Evolutionary conservation across 2,329 filamentous ascomycete genomes (phyloP), one percentile per base, ranked within the genome.

Genomic region (Fusarium tupiense): DNA sequence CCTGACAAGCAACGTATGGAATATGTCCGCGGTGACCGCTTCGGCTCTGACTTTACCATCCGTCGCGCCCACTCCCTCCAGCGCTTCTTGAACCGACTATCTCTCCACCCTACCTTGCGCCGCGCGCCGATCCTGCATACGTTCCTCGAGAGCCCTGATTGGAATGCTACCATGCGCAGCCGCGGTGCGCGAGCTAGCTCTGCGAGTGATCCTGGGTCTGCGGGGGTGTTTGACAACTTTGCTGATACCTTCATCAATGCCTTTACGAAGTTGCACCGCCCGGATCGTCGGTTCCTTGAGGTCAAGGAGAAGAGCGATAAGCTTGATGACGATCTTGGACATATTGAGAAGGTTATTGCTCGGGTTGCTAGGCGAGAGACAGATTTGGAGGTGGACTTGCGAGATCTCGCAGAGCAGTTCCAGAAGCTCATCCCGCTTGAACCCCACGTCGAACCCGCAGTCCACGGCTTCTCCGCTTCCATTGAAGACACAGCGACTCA

Each of bases 1-100:
- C 96, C 96, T 61, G 96, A 98, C 85, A 99, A 98, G 88, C 96
- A 98, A 87, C 97, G 97, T 84, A 98, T 99, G 94, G 95, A 98
- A 81, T 98, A 98, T 81, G 96, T 98, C 59, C 93, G 95, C 41
- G 96, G 96, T 77, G 96, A 98, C 85, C 93, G 96, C 72, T 99
- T 99, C 83, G 95, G 95, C 14, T 85, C 92, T 57, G 96, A 98
- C 84, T 99, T 99, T 82, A 99, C 95, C 40, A 88, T 91, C 52
- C 92, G 96, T 40, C 91, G 96, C 76, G 95, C 94, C 58, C 93
- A 95, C 86, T 98, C 95, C 8, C 88, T 99, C 60, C 92, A 97
- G 83, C 93, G 96, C 60, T 99, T 99, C 82, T 88, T 99, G 52
- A 91, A 92, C 79, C 93, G 96, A 9, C 87, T 98, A 64, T 91